Evolutionary conservation across 1,284 basidiomycete genomes (phyloP).

Genomic region (Pisolithus thermaeus): DNA sequence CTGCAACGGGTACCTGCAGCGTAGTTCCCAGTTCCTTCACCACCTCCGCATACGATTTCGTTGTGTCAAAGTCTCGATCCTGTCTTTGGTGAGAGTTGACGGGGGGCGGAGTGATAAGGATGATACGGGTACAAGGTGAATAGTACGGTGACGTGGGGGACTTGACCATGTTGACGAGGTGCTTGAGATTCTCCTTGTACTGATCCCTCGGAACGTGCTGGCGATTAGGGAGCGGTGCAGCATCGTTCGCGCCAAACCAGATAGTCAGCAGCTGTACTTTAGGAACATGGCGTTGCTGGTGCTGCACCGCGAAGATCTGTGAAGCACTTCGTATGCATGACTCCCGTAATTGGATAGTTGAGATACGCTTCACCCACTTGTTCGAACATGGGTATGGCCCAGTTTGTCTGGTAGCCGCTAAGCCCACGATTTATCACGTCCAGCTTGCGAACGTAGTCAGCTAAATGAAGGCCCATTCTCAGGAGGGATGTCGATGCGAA

Average conservation of each 20-base stretch:
- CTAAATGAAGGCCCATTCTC: conserved; percentile 30
- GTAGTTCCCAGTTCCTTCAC: conserved; percentile 55
- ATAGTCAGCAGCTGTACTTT: conserved; percentile 71
- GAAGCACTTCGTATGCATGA: neutral
- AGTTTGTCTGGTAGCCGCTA: conserved; percentile 79
- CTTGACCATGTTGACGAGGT: conserved; percentile 58
- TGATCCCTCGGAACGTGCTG: conserved; percentile 67
- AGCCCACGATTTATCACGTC: conserved; percentile 82
- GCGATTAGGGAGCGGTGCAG: conserved; percentile 51
- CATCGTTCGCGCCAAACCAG: conserved; percentile 90
- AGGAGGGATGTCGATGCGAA: neutral
- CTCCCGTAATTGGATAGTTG: neutral
- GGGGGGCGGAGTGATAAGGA: conserved; percentile 83
- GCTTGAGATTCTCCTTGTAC: conserved; percentile 62
- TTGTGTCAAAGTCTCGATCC: conserved; percentile 58
- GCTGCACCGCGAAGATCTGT: conserved; percentile 51
- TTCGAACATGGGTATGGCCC: conserved; percentile 75
- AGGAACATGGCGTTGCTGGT: conserved; percentile 45
- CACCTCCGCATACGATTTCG: conserved; percentile 64
- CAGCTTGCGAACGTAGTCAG: conserved; percentile 69
- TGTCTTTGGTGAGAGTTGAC: conserved; percentile 59
- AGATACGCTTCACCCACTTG: conserved; percentile 41
- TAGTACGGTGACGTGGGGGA: conserved; percentile 59
- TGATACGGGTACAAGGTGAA: conserved; percentile 68
- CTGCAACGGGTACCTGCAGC: conserved; percentile 54